Evolutionary conservation across 1,284 basidiomycete species (phyloP).

Genomic region (Papiliotrema fonsecae): DNA sequence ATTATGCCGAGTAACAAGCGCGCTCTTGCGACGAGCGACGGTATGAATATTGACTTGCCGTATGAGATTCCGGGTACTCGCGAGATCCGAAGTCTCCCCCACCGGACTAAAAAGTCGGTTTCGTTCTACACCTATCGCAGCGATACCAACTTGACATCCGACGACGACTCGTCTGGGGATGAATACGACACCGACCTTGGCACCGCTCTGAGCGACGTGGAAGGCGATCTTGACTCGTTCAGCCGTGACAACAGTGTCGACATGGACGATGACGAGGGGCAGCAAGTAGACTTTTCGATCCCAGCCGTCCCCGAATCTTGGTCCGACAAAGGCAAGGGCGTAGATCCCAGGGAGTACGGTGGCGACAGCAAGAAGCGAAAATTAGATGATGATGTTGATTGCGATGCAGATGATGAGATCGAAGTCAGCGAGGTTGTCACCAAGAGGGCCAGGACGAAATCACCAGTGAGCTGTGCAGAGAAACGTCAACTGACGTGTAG

Average conservation of each 20-base stretch:
- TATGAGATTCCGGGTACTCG: too few relatives aligned
- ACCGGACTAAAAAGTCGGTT: too few relatives aligned
- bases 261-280: too few relatives aligned
- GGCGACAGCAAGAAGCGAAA: not conserved
- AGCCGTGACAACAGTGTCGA: not conserved
- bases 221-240: not conserved
- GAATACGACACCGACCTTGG: constrained; percentile 4
- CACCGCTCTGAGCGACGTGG: constrained; percentile 1
- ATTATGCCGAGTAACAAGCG: too few relatives aligned
- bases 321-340: not conserved
- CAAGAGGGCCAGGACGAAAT: not conserved
- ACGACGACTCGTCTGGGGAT: too few relatives aligned
- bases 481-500: not conserved
- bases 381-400: not conserved
- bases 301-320: too few relatives aligned
- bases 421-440: not conserved
- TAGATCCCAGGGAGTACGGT: not conserved
- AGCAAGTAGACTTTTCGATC: too few relatives aligned
- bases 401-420: not conserved
- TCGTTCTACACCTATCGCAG: too few relatives aligned
- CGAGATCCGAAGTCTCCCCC: too few relatives aligned
- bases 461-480: not conserved
- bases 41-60: too few relatives aligned
- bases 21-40: too few relatives aligned
- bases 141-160: too few relatives aligned